Evolutionary conservation across 352 stramenopile species (phyloP), one percentile per base, ranked within the genome.

Genomic region (Aphanomyces invadans): DNA sequence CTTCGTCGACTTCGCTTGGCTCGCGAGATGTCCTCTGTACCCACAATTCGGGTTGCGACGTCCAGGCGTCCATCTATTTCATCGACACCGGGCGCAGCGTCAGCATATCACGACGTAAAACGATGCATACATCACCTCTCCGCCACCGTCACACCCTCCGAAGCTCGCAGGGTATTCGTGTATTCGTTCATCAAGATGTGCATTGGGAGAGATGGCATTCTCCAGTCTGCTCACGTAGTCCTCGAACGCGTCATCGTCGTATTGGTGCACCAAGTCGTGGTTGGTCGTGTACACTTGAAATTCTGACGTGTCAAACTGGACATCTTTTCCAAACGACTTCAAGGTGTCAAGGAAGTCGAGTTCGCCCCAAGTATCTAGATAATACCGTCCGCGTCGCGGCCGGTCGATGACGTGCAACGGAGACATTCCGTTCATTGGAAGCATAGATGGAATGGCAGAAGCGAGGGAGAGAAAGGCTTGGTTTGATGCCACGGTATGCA

Each of bases 291-390:
- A 55, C 0, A 60, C 31, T 31, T 77, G 55, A 23, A 77, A 76
- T 31, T 77, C 73, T 10, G 74, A 19, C 26, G 23, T 46, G 23
- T 57, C 49, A 17, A 28, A 54, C 21, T 54, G 21, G 10, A 54
- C 28, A 19, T 57, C 21, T 57, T 11, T 32, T 15, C 21, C 15
- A 29, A 5, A 33, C 1, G 23, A 23, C 2, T 57, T 57, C 29
- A 57, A 61, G 2, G n/a, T 23, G 11, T 57, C 53, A 21, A 90
- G 51, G 72, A 81, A 89, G 36, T 90, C 81, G 19, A 73, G 73
- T 71, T 95, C 86, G 42, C 88, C 80, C 86, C 86, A 95, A 59
- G 82, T 67, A 31, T 93, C 86, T 21, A 73, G 78, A 60, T 92
- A 95, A 29, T 54, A 80, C 33, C 84, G 81, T 5, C 86, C 86